Evolutionary conservation across 1,284 basidiomycete species (phyloP), one percentile per base, ranked within the genome.

Genomic region (Ceratobasidium sp.): DNA sequence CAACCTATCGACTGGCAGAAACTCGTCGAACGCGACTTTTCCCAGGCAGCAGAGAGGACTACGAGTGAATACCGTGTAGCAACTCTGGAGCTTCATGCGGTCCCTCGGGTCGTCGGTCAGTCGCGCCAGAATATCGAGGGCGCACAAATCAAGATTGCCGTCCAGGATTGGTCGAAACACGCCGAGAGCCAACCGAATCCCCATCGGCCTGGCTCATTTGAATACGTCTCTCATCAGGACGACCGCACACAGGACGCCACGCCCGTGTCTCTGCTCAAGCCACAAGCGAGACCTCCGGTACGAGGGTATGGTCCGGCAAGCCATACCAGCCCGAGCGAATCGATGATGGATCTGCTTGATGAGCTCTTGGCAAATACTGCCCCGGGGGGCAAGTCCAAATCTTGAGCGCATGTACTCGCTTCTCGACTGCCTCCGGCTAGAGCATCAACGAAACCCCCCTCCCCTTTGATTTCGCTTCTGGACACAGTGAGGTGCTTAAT

Each of bases 131-230:
- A 57, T 78, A 8, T 30, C 55, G 52, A 70, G 50, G 44, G 27
- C 67, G 59, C 65, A 48, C 65, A 66, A 73, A 69, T 48, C 55
- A 50, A 60, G 71, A 30, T 73, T 73, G 41, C 68, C 69, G 46
- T 75, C 55, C 66, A 76, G 30, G 35, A 48, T 52, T 38, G 50
- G 55, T n/a, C 69, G 23, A 52, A 60, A 65, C 50, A 59, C 18
- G 23, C 30, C 20, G 20, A 44, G 33, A 23, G 65, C 8, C 50
- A 52, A 66, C 35, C 50, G 54, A 82, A 82, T 66, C 79, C 80
- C 14, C 76, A 81, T 65, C 64, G 71, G 3, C 85, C 85, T 4
- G 86, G 86, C 8, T 83, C 86, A 66, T 79, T 79, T 41, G 84
- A 84, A 69, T 87, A 86, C 78, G 81, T 85, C 38, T 82, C 78